Base-by-base conservation (phyloP, 2,329 filamentous ascomycete genomes). In the Epichloe elymi region DNA sequence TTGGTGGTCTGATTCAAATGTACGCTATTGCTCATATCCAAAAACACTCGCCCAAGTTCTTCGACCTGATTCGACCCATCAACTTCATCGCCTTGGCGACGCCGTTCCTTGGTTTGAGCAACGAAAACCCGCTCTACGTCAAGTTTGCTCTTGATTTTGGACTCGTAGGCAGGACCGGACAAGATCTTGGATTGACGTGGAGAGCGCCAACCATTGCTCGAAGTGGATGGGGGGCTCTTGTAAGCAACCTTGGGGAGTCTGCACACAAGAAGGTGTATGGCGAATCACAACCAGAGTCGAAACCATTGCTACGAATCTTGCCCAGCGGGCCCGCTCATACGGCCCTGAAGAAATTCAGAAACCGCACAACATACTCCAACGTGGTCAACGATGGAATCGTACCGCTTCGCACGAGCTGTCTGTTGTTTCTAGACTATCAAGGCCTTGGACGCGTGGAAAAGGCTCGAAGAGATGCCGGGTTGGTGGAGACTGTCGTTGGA, bases 341-440 rank as follows among this genome's bases (percentile, higher is more conserved):
- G 50, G 91, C 90, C 1, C 70, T 97, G 40, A 83, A 85, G 63
- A 88, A 87, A 68, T 97, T 97, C 65, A 76, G 88, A 20, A 95
- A 94, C 64, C 78, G 91, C 15, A 97, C 93, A 0, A 75, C 96
- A 1, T 97, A 97, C 65, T 95, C 90, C 2, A 97, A 97, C 61
- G 90, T 97, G 12, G 91, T 97, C 58, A 97, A 97, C 62, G 91
- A 97, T 67, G 91, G 90, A 3, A 96, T 98, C 58, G 93, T 98
- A 4, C 93, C 93, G 3, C 71, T 98, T 36, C 82, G 93, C 20
- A 98, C 93, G 4, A 97, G 91, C 56, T 98, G 91, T 65, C 73
- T 98, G n/a, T 70, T 98, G 5, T 98, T 98, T 61, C 72, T 98
- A 1, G 93, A 98, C 64, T 98, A 93, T 93, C 86, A 90, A 67